Conservation (phyloP, 176 grass and related monocot genomes). For the Dendrocalamus sinicus region DNA sequence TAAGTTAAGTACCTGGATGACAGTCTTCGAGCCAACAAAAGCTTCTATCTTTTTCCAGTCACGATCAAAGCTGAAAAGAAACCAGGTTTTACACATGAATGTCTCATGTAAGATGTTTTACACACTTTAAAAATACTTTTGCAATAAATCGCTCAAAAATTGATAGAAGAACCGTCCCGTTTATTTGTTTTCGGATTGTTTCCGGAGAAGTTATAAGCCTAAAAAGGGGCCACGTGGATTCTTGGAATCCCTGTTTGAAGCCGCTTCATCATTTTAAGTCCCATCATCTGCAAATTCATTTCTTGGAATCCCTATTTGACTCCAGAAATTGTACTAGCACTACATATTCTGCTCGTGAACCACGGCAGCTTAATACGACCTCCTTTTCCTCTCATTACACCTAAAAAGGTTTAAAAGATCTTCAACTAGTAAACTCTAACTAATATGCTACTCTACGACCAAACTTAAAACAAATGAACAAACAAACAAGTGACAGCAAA, state of each 20-base stretch:
- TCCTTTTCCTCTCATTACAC: not conserved
- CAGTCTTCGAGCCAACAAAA: constrained; percentile 94
- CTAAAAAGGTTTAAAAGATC: not conserved
- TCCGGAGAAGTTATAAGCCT: no score
- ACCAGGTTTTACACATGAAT: constrained; percentile 35
- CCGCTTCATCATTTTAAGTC: constrained; percentile 22
- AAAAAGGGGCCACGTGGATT: no score
- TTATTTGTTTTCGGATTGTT: no score
- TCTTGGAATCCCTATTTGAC: not conserved
- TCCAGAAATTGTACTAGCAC: not conserved
- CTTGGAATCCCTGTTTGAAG: no score
- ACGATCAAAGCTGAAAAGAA: constrained; percentile 79
- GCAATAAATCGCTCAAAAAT: no score
- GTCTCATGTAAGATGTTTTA: constrained; percentile 1
- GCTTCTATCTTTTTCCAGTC: constrained; percentile 99
- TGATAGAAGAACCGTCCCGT: no score
- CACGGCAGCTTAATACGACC: not conserved
- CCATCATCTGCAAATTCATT: not conserved
- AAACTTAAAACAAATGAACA: constrained; percentile 11
- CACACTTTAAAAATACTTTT: no score
- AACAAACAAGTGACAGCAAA: not conserved
- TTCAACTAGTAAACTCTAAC: not conserved
- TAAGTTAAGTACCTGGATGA: constrained; percentile 73
- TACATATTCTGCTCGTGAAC: constrained; percentile 13
- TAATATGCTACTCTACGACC: not conserved